Evolutionary conservation across 345 rosid genomes (phyloP).

Genomic region (Kandelia obovata): DNA sequence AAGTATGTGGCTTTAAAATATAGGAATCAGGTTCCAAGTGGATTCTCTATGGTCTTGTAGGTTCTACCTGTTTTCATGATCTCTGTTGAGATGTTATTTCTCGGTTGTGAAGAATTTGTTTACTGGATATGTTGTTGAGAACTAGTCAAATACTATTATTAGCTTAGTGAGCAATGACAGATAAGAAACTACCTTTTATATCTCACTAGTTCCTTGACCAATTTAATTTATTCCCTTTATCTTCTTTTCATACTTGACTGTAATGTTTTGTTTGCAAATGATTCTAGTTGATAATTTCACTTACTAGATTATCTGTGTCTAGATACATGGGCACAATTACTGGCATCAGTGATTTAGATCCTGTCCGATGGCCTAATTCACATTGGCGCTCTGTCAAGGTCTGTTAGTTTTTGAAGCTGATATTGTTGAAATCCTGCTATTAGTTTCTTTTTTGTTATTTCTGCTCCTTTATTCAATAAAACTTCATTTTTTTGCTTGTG

Average conservation of each 20-base stretch:
- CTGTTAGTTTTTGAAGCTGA: background rate
- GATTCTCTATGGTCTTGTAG: too few species aligned
- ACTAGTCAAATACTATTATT: too few species aligned
- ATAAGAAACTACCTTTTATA: too few species aligned
- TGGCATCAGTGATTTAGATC: conserved; percentile 65
- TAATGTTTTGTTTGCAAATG: background rate
- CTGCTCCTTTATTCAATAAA: background rate
- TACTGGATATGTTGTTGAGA: too few species aligned
- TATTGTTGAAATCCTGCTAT: background rate
- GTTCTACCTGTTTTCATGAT: too few species aligned
- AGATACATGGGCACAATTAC: conserved; percentile 76
- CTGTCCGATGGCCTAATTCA: conserved; percentile 69
- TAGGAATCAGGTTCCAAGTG: too few species aligned
- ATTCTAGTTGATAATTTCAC: background rate
- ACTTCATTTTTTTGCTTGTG: conserved; percentile 5
- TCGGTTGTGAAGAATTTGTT: too few species aligned
- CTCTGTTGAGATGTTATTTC: too few species aligned
- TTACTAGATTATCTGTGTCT: conserved; percentile 17
- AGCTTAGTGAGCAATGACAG: too few species aligned
- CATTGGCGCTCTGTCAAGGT: conserved; percentile 75
- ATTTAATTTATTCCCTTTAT: too few species aligned
- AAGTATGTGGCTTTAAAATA: too few species aligned
- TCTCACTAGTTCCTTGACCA: too few species aligned
- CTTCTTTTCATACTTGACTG: background rate
- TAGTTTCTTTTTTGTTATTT: background rate